Percentiles rank a stretch among this genome's conserved stretches.
phyloP scores from a whole-genome alignment of 2,329 filamentous ascomycete genomes.

The Neocucurbitaria cava region DNA sequence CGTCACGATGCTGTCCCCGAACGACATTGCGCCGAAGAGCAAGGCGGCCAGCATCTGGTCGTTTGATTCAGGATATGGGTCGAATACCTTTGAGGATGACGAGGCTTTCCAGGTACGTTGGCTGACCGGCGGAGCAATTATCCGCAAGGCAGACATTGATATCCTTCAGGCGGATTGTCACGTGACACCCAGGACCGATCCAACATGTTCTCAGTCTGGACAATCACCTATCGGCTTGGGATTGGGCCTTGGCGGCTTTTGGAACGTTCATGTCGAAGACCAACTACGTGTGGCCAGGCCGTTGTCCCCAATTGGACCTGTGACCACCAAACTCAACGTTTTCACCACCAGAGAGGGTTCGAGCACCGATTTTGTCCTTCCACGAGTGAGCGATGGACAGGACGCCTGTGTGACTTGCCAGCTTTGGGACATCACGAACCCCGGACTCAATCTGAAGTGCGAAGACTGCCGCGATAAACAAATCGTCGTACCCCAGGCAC shows the following conservation, averaged over 20 bases:
- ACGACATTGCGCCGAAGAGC: slow-evolving; percentile 23
- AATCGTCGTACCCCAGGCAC: slow-evolving; percentile 1
- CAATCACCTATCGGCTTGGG: slow-evolving; percentile 5
- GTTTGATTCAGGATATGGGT: slow-evolving; percentile 44
- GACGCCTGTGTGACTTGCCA: slow-evolving; percentile 30
- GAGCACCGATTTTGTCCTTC: slow-evolving; percentile 13
- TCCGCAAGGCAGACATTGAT: slow-evolving; percentile 9
- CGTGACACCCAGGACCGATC: slow-evolving; percentile 1
- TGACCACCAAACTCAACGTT: slow-evolving; percentile 28
- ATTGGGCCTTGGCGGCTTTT: slow-evolving; percentile 9
- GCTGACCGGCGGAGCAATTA: not conserved
- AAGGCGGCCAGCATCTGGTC: slow-evolving; percentile 40
- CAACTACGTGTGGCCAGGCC: slow-evolving; percentile 9
- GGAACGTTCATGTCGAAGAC: slow-evolving; percentile 17
- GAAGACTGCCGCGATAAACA: slow-evolving; percentile 23
- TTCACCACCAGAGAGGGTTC: slow-evolving; percentile 24
- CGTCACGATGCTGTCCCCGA: slow-evolving; percentile 32
- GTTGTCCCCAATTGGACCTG: slow-evolving; percentile 21
- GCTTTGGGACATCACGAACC: slow-evolving; percentile 32
- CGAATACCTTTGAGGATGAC: slow-evolving; percentile 25
- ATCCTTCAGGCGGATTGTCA: slow-evolving; percentile 13
- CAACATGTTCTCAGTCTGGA: not conserved
- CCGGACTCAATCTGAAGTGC: slow-evolving; percentile 28
- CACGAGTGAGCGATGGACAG: slow-evolving; percentile 8
- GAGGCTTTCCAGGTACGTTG: slow-evolving; percentile 11